These are phyloP conservation scores for Lojkania enalia DNA, from an alignment of 2,329 filamentous ascomycete genomes.

Conservation along the genomic window DNA sequence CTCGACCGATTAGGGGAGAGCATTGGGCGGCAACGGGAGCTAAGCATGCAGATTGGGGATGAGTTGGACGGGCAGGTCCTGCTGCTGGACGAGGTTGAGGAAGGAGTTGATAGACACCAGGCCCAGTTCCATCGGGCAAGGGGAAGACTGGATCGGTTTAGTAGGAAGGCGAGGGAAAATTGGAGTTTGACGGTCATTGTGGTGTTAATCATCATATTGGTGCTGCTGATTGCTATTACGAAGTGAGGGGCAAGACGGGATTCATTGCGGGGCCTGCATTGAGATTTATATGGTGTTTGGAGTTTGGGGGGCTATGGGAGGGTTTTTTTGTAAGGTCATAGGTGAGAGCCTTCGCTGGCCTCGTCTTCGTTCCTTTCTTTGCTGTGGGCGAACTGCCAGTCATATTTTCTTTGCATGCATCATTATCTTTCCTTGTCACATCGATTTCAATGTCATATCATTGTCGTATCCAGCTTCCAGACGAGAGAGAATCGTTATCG, in stretches of 20 bases:
- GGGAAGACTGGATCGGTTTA: conserved; percentile 70
- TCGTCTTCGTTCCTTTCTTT: no score
- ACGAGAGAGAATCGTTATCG: no score
- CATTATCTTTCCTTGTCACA: no score
- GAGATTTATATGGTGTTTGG: no score
- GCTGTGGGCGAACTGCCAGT: no score
- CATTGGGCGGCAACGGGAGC: conserved; percentile 85
- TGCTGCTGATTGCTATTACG: conserved; percentile 76
- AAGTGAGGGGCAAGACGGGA: conserved; percentile 28
- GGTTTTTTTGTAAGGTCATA: no score
- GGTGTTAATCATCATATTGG: conserved; percentile 75
- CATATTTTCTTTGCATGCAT: no score
- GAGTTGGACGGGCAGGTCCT: conserved; percentile 90
- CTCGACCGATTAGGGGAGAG: conserved; percentile 84
- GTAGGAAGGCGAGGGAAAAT: conserved; percentile 77
- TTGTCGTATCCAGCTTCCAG: no score
- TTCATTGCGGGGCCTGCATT: no score
- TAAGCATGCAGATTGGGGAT: conserved; percentile 94
- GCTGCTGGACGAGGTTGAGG: conserved; percentile 87
- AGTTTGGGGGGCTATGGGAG: no score
- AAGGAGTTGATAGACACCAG: conserved; percentile 78
- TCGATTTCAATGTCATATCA: no score
- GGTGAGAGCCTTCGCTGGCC: no score
- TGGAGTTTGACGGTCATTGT: conserved; percentile 85
- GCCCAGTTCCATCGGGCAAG: conserved; percentile 74